These are phyloP conservation scores for Dentipellis fragilis DNA, from an alignment of 768 basidiomycete species.

Conservation along the genomic window DNA sequence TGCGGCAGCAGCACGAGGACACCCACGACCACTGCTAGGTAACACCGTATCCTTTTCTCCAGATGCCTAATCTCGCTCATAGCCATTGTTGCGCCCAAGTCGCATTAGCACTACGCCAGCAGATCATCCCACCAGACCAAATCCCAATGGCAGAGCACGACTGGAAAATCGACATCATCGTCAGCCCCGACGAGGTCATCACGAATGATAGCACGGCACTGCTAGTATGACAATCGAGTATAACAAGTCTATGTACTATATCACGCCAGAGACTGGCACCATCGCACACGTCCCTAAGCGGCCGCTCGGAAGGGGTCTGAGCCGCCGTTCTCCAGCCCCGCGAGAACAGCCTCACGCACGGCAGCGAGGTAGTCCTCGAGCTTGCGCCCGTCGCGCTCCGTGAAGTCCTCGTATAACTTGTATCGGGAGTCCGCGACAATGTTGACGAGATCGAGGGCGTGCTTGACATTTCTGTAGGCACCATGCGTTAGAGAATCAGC, in stretches of 20 bases:
- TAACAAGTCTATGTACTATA: too few species aligned
- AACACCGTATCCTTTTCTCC: conserved; percentile 5
- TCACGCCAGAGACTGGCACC: too few species aligned
- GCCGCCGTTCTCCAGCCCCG: conserved; percentile 61
- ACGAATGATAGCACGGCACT: background rate
- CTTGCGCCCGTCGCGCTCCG: conserved; percentile 46
- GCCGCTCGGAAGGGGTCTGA: conserved; percentile 58
- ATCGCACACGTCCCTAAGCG: background rate
- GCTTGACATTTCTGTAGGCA: conserved; percentile 57
- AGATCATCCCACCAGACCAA: conserved; percentile 39
- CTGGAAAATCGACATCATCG: conserved; percentile 53
- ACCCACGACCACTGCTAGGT: conserved; percentile 52
- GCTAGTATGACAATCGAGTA: too few species aligned
- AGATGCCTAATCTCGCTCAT: conserved; percentile 3
- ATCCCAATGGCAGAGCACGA: conserved; percentile 50
- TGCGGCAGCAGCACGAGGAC: conserved; percentile 20
- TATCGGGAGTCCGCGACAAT: conserved; percentile 83
- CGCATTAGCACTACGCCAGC: conserved; percentile 55
- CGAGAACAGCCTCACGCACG: conserved; percentile 63
- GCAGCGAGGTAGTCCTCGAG: conserved; percentile 67
- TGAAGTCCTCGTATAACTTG: conserved; percentile 79
- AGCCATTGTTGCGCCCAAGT: conserved; percentile 29
- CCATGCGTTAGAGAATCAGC: background rate
- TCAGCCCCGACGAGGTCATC: conserved; percentile 36
- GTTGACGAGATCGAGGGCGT: conserved; percentile 68